phyloP scores from a whole-genome alignment of 1,284 basidiomycete species.

The Melampsora americana region DNA sequence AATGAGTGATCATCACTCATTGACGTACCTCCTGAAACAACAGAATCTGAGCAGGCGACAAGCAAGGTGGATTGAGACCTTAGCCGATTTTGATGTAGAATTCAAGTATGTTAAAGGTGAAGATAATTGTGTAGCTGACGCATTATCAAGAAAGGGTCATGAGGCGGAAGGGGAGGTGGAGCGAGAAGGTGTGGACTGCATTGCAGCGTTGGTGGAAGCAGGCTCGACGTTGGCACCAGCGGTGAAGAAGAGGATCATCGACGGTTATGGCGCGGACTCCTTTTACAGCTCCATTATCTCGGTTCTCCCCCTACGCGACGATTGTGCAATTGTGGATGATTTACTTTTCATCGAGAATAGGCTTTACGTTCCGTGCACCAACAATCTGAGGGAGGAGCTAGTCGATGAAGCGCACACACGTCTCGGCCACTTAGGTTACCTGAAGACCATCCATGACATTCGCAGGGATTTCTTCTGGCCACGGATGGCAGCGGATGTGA shows the following conservation, averaged over 20 bases:
- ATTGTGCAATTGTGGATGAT: background rate
- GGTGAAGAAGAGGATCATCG: background rate
- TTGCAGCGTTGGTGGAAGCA: too few relatives aligned
- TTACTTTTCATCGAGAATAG: background rate
- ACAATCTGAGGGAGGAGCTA: background rate
- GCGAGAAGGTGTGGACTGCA: too few relatives aligned
- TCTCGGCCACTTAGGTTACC: background rate
- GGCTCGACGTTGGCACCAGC: too few relatives aligned
- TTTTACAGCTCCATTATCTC: background rate
- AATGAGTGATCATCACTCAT: constrained; percentile 56
- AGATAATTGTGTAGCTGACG: constrained; percentile 55
- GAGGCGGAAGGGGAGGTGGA: background rate
- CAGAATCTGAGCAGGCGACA: constrained; percentile 54
- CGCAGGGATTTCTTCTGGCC: constrained; percentile 18
- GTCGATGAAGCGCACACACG: background rate
- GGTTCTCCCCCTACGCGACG: background rate
- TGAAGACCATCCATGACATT: background rate
- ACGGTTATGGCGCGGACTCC: background rate
- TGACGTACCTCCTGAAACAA: constrained; percentile 56
- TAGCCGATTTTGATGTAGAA: constrained; percentile 52
- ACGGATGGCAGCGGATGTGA: background rate
- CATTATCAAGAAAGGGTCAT: constrained; percentile 50
- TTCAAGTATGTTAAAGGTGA: constrained; percentile 55
- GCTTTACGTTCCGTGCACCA: background rate
- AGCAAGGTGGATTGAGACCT: constrained; percentile 55